Evolutionary conservation across 2,329 filamentous ascomycete genomes (phyloP).

Genomic region (Stachybotrys chlorohalonatus): DNA sequence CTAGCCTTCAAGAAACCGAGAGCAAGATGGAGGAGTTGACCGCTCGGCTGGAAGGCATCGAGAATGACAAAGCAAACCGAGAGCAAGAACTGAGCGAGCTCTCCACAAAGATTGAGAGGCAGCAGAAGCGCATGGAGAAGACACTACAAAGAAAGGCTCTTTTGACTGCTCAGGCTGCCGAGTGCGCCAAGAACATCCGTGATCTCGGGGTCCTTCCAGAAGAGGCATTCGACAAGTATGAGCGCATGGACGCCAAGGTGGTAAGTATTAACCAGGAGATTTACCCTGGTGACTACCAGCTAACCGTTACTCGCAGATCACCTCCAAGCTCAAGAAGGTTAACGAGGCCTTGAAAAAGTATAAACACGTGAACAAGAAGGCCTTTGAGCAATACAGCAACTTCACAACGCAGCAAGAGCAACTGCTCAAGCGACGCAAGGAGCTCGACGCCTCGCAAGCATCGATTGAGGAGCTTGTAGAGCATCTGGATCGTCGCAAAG

Average conservation of each 20-base stretch:
- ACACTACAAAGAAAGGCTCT: conserved; percentile 81
- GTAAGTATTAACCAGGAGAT: conserved; percentile 36
- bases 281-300: conserved; percentile 5
- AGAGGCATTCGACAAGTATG: conserved; percentile 86
- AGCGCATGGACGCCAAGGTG: conserved; percentile 68
- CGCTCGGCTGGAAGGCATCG: conserved; percentile 45
- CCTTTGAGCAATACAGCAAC: conserved; percentile 96
- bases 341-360: conserved; percentile 94
- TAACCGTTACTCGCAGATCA: conserved; percentile 31
- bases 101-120: conserved; percentile 67
- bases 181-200: conserved; percentile 81
- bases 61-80: conserved; percentile 49
- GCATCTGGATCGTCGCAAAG: conserved; percentile 88
- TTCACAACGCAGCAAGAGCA: conserved; percentile 90
- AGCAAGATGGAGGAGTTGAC: conserved; percentile 49
- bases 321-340: conserved; percentile 73
- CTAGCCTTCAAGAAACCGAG: conserved; percentile 67
- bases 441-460: conserved; percentile 76
- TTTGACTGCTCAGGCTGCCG: conserved; percentile 65
- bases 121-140: conserved; percentile 87
- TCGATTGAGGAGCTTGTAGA: conserved; percentile 90
- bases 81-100: conserved; percentile 69
- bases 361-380: conserved; percentile 98
- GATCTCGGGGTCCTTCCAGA: conserved; percentile 90
- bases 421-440: conserved; percentile 72